phyloP scores from a whole-genome alignment of 139 green algal species.

The Pseudopediastrum boryanum region DNA sequence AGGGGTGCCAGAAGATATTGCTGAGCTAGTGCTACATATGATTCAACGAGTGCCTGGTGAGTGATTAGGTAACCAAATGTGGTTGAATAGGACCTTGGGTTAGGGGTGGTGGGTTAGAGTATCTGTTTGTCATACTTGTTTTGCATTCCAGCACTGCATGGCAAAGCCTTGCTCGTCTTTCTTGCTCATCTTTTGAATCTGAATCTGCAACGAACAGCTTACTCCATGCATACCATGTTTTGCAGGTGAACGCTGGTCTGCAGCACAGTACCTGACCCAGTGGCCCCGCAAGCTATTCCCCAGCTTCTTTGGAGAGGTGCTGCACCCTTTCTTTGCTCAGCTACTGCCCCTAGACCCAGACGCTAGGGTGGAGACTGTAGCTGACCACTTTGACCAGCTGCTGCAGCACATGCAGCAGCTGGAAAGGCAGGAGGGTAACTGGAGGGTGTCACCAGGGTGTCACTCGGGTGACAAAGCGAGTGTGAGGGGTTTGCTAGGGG shows the following conservation, averaged over 20 bases:
- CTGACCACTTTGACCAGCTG: conserved; percentile 13
- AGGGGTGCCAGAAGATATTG: conserved; percentile 37
- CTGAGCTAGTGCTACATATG: conserved; percentile 90
- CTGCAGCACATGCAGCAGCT: neutral
- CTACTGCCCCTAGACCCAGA: conserved; percentile 76
- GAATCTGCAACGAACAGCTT: neutral
- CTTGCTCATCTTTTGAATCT: neutral
- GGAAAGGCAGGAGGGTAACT: neutral
- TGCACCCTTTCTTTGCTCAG: conserved; percentile 73
- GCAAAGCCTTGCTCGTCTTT: neutral
- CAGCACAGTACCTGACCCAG: conserved; percentile 71
- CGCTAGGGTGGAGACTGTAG: conserved; percentile 54
- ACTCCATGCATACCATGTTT: too few relatives aligned
- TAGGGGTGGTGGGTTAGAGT: too few relatives aligned
- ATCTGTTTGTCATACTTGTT: too few relatives aligned
- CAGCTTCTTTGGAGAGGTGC: conserved; percentile 46
- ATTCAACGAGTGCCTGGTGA: conserved; percentile 78
- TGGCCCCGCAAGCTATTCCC: conserved; percentile 43
- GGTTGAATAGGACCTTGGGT: too few relatives aligned
- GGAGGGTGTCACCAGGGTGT: neutral
- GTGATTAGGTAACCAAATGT: neutral
- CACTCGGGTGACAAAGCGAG: neutral
- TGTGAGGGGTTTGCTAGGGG: conserved; percentile 8
- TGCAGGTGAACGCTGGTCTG: conserved; percentile 62
- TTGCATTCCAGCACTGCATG: too few relatives aligned